phyloP scores from a whole-genome alignment of 2,329 filamentous ascomycete genomes.

The Xylariomycetidae sp. region DNA sequence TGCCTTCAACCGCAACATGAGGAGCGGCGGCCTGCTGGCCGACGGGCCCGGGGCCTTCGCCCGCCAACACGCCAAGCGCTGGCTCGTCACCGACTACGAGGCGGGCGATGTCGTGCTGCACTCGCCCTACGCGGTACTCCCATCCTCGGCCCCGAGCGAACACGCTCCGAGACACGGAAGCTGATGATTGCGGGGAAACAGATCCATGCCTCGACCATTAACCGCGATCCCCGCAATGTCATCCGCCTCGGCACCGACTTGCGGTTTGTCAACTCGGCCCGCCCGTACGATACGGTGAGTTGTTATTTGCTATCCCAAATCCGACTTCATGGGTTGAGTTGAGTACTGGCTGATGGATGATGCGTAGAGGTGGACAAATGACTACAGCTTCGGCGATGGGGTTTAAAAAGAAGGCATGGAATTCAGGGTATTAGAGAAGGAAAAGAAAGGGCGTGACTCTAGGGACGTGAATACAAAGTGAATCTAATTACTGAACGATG shows the following conservation, averaged over 20 bases:
- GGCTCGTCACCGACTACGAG: constrained; percentile 32
- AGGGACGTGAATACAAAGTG: too few species aligned
- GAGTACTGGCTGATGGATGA: not conserved
- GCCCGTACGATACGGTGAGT: constrained; percentile 42
- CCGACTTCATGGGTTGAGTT: not conserved
- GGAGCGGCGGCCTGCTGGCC: constrained; percentile 46
- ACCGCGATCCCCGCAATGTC: constrained; percentile 42
- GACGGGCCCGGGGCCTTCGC: constrained; percentile 38
- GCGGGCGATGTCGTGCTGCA: constrained; percentile 36
- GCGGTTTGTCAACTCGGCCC: constrained; percentile 46
- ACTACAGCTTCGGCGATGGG: constrained; percentile 27
- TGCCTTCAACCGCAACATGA: constrained; percentile 56
- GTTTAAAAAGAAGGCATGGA: constrained; percentile 13
- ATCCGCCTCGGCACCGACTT: constrained; percentile 52
- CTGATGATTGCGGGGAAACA: constrained; percentile 19
- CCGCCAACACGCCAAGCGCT: constrained; percentile 20
- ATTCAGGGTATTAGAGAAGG: too few species aligned
- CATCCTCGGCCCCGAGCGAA: too few species aligned
- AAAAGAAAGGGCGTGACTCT: too few species aligned
- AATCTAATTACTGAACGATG: too few species aligned
- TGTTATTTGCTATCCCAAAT: too few species aligned
- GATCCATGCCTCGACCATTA: constrained; percentile 54
- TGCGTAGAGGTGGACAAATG: constrained; percentile 31
- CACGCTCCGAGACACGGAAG: too few species aligned
- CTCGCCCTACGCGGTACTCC: constrained; percentile 27